These are phyloP conservation scores for Penicillium sp. DNA, from an alignment of 2,329 filamentous ascomycete species.

Conservation along the genomic window DNA sequence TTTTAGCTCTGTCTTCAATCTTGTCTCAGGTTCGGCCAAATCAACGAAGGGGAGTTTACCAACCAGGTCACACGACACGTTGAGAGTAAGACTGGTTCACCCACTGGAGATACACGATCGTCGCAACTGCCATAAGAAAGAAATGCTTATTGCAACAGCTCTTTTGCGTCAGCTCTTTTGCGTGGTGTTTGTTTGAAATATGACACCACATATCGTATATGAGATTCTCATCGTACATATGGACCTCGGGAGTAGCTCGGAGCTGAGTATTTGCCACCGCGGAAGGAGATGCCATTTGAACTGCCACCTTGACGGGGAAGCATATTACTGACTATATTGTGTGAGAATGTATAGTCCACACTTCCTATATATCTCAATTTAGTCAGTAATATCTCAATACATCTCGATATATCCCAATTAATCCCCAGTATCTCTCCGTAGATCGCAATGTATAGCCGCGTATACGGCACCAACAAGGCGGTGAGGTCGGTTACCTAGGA, in stretches of 20 bases:
- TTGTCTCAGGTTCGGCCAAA: constrained; percentile 3
- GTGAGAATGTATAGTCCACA: background rate
- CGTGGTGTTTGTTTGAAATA: background rate
- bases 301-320: background rate
- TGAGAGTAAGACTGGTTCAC: constrained; percentile 2
- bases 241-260: background rate
- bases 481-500: constrained; percentile 20
- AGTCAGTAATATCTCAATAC: background rate
- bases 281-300: background rate
- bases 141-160: constrained; percentile 1
- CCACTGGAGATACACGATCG: background rate
- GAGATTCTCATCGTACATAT: background rate
- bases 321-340: too few species aligned
- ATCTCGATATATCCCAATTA: background rate
- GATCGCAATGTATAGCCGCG: background rate
- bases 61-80: constrained; percentile 6
- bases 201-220: background rate
- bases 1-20: background rate
- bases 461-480: constrained; percentile 9
- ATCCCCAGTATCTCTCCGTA: background rate
- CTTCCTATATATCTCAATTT: background rate
- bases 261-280: background rate
- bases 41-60: constrained; percentile 1
- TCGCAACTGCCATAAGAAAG: background rate
- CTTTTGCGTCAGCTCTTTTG: background rate